Percentiles rank a stretch among this genome's conserved stretches.
phyloP scores from a whole-genome alignment of 1,284 basidiomycete genomes.

The Pseudozyma flocculosa region DNA sequence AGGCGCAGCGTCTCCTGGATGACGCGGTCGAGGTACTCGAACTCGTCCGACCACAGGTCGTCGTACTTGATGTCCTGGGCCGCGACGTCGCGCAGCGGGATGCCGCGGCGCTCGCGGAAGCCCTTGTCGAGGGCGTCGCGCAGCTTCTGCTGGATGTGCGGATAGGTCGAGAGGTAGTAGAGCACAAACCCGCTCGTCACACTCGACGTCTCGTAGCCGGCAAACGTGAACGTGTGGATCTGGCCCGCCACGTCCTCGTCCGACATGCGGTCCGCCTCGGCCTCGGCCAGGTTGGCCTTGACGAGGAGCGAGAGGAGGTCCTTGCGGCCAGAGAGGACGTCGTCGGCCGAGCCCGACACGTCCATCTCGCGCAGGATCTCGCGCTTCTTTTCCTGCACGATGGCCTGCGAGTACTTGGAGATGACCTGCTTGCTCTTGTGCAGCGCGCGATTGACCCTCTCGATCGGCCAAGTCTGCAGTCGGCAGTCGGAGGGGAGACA shows the following conservation, averaged over 20 bases:
- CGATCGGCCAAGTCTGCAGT: conserved; percentile 19
- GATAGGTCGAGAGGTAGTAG: conserved; percentile 68
- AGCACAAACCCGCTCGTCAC: conserved; percentile 76
- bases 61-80: conserved; percentile 19
- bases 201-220: conserved; percentile 79
- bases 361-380: conserved; percentile 5
- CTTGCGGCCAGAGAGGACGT: conserved; percentile 22
- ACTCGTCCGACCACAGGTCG: conserved; percentile 30
- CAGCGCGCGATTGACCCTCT: conserved; percentile 21
- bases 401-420: conserved; percentile 21
- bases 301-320: conserved; percentile 26
- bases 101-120: conserved; percentile 18
- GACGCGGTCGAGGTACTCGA: conserved; percentile 44
- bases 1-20: conserved; percentile 46
- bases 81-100: conserved; percentile 20
- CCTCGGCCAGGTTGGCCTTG: conserved; percentile 14
- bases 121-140: conserved; percentile 8
- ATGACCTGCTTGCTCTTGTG: conserved; percentile 21
- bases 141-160: conserved; percentile 63
- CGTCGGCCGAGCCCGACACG: background rate
- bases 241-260: conserved; percentile 71
- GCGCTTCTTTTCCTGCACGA: conserved; percentile 13
- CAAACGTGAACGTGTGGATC: conserved; percentile 76
- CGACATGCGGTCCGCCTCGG: conserved; percentile 64
- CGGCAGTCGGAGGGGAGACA: background rate